phyloP scores from a whole-genome alignment of 202 grass and related monocot species.

The Digitaria exilis region DNA sequence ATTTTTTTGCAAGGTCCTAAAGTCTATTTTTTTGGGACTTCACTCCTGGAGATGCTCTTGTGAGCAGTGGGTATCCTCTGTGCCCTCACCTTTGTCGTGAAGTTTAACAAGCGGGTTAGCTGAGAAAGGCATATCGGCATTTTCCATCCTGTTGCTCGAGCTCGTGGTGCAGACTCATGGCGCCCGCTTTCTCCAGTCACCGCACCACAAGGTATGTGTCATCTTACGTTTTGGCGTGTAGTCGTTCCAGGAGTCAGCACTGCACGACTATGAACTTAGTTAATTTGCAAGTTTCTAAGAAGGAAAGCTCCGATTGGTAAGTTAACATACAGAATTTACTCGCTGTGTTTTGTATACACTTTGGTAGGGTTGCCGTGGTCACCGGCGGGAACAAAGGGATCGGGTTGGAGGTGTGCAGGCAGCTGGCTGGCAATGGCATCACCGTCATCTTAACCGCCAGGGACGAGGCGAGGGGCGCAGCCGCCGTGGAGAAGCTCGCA shows the following conservation, averaged over 20 bases:
- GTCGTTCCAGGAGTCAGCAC: neutral
- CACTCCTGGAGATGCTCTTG: no score
- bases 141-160: neutral
- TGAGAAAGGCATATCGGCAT: neutral
- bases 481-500: no score
- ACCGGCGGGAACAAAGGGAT: conserved; percentile 58
- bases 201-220: neutral
- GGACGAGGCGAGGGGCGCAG: no score
- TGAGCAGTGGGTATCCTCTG: no score
- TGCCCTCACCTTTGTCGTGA: neutral
- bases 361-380: conserved; percentile 49
- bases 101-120: neutral
- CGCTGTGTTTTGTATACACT: no score
- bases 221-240: neutral
- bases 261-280: neutral
- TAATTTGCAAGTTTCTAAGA: neutral
- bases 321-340: no score
- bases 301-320: neutral
- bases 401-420: conserved; percentile 53
- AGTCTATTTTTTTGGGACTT: no score
- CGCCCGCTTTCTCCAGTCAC: neutral
- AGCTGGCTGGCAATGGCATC: conserved; percentile 32
- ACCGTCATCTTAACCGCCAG: conserved; percentile 19
- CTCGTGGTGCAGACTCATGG: conserved; percentile 12
- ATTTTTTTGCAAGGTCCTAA: no score